Evolutionary conservation across 78 protist species (phyloP).

Genomic region (Capsaspora owczarzaki): DNA sequence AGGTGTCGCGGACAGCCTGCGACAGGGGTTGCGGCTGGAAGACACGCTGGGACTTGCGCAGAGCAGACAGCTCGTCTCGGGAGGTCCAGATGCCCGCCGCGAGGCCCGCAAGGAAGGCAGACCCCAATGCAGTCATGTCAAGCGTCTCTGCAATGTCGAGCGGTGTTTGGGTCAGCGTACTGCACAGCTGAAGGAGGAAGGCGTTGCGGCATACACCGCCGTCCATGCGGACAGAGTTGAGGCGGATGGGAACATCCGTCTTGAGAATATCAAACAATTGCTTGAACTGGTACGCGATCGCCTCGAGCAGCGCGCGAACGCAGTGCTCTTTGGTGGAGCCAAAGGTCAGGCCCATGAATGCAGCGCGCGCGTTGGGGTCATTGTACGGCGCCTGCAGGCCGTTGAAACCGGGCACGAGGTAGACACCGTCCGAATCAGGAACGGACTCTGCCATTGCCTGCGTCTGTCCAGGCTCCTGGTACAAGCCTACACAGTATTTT

Average conservation of each 20-base stretch:
- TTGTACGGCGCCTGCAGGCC: slow-evolving; percentile 6
- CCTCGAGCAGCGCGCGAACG: neutral
- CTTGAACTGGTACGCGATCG: slow-evolving; percentile 2
- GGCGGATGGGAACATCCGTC: neutral
- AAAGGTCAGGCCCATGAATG: neutral
- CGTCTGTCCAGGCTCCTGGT: neutral
- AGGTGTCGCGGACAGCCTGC: too few relatives aligned
- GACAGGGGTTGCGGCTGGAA: too few relatives aligned
- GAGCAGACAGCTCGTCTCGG: neutral
- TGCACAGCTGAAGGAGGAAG: neutral
- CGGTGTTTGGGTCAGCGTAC: too few relatives aligned
- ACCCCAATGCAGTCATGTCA: neutral
- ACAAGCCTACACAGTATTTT: too few relatives aligned
- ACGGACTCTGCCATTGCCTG: neutral
- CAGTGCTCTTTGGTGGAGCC: neutral
- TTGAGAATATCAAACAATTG: neutral
- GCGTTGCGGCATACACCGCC: slow-evolving; percentile 3
- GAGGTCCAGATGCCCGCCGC: neutral
- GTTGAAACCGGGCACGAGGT: neutral
- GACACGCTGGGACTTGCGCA: neutral
- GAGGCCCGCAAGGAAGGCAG: neutral
- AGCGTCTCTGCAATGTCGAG: neutral
- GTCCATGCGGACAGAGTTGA: neutral
- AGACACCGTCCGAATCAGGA: neutral
- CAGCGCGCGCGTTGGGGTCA: neutral